Conservation (phyloP, 371 early-diverging fungal species). For the Blakeslea trispora region DNA sequence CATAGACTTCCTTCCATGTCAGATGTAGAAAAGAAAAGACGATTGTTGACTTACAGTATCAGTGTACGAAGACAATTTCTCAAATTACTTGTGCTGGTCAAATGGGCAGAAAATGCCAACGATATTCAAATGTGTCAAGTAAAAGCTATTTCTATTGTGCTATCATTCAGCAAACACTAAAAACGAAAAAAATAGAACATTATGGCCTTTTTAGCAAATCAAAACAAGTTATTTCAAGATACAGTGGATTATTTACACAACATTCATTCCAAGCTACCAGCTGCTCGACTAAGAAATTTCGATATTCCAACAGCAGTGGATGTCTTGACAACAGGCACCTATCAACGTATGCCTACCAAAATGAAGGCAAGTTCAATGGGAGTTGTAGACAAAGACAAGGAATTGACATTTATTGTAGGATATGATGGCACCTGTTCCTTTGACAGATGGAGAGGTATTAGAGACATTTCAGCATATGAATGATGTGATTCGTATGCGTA, state of each 20-base stretch:
- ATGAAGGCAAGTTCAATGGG: conserved; percentile 48
- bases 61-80: conserved; percentile 63
- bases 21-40: conserved; percentile 59
- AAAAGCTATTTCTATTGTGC: too few relatives aligned
- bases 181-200: too few relatives aligned
- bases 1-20: conserved; percentile 60
- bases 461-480: conserved; percentile 63
- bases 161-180: neutral
- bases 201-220: conserved; percentile 71
- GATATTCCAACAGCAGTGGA: conserved; percentile 78
- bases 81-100: conserved; percentile 67
- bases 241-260: conserved; percentile 71
- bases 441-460: conserved; percentile 57
- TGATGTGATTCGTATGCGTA: conserved; percentile 68
- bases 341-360: conserved; percentile 67
- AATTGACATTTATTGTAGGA: conserved; percentile 33
- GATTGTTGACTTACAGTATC: conserved; percentile 60
- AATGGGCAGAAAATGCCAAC: conserved; percentile 73
- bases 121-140: conserved; percentile 79
- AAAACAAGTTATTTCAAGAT: conserved; percentile 67
- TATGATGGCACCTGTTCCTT: conserved; percentile 54
- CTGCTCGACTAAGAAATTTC: conserved; percentile 73
- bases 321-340: conserved; percentile 73
- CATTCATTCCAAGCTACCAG: conserved; percentile 62
- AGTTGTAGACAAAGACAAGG: conserved; percentile 45